Conservation (phyloP, 148 eudicot species). For the Cornus kousa region DNA sequence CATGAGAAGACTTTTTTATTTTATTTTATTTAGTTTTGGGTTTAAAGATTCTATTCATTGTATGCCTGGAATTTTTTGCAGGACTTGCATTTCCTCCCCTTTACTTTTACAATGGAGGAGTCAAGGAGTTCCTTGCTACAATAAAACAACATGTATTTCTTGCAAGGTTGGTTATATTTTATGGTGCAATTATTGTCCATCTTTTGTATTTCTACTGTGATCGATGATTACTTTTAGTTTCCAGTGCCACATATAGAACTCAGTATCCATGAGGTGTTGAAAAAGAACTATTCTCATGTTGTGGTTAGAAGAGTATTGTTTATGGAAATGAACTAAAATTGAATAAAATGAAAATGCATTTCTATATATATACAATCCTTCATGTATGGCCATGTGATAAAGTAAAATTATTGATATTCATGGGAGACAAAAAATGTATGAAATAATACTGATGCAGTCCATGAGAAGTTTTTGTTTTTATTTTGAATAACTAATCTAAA, state of each 20-base stretch:
- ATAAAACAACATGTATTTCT: conserved; percentile 81
- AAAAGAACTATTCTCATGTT: neutral
- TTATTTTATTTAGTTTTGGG: neutral
- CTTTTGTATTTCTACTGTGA: neutral
- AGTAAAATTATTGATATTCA: too few relatives aligned
- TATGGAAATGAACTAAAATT: neutral
- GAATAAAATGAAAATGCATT: neutral
- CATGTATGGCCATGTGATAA: neutral
- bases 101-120: conserved; percentile 94
- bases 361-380: neutral
- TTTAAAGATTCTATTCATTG: neutral
- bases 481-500: too few relatives aligned
- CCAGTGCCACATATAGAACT: neutral
- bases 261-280: neutral
- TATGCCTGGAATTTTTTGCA: conserved; percentile 23
- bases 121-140: conserved; percentile 79
- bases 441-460: too few relatives aligned
- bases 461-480: too few relatives aligned
- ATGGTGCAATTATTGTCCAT: neutral
- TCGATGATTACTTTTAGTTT: neutral
- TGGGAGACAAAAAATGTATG: neutral
- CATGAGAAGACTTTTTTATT: neutral
- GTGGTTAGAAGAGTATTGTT: neutral
- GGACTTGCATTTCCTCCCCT: conserved; percentile 97
- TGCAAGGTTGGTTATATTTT: conserved; percentile 51